These are phyloP conservation scores for Nakaseomyces bracarensis DNA, from an alignment of 1,139 yeast species.

Conservation along the genomic window DNA sequence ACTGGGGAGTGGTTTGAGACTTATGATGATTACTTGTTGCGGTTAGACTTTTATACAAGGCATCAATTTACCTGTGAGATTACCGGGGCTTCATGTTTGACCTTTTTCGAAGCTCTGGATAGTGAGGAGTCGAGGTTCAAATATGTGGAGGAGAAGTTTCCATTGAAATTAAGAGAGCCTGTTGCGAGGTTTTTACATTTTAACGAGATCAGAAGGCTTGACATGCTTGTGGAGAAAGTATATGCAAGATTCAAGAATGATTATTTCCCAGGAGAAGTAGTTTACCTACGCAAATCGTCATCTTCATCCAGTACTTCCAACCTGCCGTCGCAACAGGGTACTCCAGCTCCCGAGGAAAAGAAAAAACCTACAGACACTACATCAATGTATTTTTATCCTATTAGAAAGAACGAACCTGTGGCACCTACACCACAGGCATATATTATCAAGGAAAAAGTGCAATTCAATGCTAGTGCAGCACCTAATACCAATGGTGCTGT, in stretches of 20 bases:
- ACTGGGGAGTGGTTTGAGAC: conserved; percentile 81
- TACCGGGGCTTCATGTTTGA: conserved; percentile 85
- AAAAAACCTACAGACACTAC: conserved; percentile 5
- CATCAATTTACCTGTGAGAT: conserved; percentile 90
- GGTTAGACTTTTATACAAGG: conserved; percentile 63
- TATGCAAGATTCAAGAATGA: conserved; percentile 68
- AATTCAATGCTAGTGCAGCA: conserved; percentile 38
- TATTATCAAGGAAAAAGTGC: conserved; percentile 51
- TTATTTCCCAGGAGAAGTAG: conserved; percentile 86
- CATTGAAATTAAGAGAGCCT: conserved; percentile 87
- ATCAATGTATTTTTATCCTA: conserved; percentile 8
- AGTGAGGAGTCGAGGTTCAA: conserved; percentile 64
- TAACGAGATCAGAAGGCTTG: conserved; percentile 75
- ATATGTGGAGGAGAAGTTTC: conserved; percentile 73
- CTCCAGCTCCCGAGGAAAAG: conserved; percentile 15
- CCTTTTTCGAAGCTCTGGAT: conserved; percentile 79
- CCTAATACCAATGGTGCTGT: conserved; percentile 37
- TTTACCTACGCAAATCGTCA: conserved; percentile 42
- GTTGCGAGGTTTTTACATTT: conserved; percentile 78
- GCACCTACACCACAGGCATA: conserved; percentile 30
- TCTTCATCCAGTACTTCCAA: conserved; percentile 9
- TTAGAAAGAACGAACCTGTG: conserved; percentile 2
- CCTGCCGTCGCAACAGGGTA: conserved; percentile 14
- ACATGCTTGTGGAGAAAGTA: conserved; percentile 78
- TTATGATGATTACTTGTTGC: conserved; percentile 64